Conservation (phyloP, 768 basidiomycete species). For the Boletellus sp. region DNA sequence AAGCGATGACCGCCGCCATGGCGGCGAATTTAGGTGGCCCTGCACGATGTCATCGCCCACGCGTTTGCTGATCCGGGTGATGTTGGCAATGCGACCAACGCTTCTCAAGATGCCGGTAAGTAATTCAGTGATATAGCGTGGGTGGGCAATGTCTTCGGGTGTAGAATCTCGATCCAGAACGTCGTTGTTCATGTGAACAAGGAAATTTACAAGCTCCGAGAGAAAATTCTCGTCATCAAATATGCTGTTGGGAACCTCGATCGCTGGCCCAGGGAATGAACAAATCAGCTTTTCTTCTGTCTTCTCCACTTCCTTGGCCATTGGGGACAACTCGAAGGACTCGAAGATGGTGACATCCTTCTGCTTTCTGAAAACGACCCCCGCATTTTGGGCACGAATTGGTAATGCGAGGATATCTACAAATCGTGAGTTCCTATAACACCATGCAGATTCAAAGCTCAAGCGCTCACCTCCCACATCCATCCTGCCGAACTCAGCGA, state of each 20-base stretch:
- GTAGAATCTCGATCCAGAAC: constrained; percentile 23
- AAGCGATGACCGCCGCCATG: constrained; percentile 36
- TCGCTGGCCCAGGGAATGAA: constrained; percentile 43
- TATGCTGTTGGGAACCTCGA: constrained; percentile 26
- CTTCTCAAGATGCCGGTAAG: constrained; percentile 42
- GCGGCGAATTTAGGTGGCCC: constrained; percentile 4
- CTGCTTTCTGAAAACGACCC: constrained; percentile 34
- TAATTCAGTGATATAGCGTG: constrained; percentile 44
- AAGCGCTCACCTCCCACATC: neutral
- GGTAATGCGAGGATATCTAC: constrained; percentile 37
- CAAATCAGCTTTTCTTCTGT: constrained; percentile 40
- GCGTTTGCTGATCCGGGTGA: neutral
- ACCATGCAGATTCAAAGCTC: neutral
- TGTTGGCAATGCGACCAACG: constrained; percentile 15
- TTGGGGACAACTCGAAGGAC: constrained; percentile 43
- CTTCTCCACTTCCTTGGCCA: constrained; percentile 30
- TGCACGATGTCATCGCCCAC: neutral
- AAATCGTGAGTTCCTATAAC: neutral
- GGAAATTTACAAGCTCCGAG: constrained; percentile 35
- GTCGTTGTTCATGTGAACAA: constrained; percentile 33
- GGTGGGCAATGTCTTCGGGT: constrained; percentile 25
- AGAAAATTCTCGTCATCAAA: constrained; percentile 27
- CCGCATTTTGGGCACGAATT: constrained; percentile 47
- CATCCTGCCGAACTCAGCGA: neutral
- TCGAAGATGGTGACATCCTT: constrained; percentile 6